These are phyloP conservation scores for Amauroascus verrucosus DNA, from an alignment of 2,329 filamentous ascomycete species.

Conservation along the genomic window DNA sequence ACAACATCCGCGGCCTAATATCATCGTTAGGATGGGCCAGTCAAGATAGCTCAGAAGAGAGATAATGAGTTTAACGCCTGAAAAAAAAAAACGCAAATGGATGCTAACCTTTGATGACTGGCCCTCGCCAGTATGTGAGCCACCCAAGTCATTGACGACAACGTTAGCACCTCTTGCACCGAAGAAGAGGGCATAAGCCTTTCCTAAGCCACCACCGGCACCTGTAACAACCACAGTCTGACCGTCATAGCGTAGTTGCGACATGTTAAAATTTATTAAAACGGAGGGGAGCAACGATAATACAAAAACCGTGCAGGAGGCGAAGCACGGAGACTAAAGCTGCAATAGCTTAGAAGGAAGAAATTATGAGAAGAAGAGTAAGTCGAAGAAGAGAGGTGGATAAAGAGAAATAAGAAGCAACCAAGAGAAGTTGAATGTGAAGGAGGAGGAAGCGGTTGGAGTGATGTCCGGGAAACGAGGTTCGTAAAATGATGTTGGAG, in stretches of 20 bases:
- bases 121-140: constrained; percentile 86
- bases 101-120: constrained; percentile 65
- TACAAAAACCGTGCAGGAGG: constrained; percentile 3
- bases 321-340: not conserved
- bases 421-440: constrained; percentile 15
- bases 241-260: constrained; percentile 71
- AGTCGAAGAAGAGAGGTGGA: not conserved
- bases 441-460: not conserved
- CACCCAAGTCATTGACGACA: constrained; percentile 93
- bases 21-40: constrained; percentile 49
- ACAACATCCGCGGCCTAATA: constrained; percentile 49
- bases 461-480: not conserved
- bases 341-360: not conserved
- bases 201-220: constrained; percentile 71
- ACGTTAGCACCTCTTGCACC: constrained; percentile 83
- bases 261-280: constrained; percentile 38
- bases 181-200: constrained; percentile 80
- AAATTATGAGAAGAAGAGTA: not conserved
- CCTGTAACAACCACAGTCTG: constrained; percentile 85
- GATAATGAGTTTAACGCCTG: too few relatives aligned
- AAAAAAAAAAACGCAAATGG: not conserved
- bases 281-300: constrained; percentile 13
- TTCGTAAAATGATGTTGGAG: not conserved
- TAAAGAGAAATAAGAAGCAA: constrained; percentile 12
- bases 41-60: constrained; percentile 40